phyloP scores from a whole-genome alignment of 768 basidiomycete genomes.

The Kwoniella shandongensis region DNA sequence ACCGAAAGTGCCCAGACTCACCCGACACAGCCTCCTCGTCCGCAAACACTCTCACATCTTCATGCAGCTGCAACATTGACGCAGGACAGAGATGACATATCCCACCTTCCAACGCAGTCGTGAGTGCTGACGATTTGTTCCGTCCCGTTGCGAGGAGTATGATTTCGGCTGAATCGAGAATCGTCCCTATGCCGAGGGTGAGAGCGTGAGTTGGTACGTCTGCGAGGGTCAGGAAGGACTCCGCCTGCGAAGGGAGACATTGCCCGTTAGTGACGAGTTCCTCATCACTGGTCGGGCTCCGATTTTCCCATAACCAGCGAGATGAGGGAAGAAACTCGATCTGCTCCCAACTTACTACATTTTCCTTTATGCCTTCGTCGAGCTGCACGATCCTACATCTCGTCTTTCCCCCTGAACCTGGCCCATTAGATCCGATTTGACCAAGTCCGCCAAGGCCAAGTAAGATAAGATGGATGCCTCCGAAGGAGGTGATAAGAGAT shows the following conservation, averaged over 20 bases:
- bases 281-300: too few relatives aligned
- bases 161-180: constrained; percentile 76
- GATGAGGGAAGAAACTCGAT: neutral
- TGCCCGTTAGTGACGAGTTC: too few relatives aligned
- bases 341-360: constrained; percentile 58
- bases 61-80: constrained; percentile 18
- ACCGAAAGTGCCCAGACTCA: constrained; percentile 8
- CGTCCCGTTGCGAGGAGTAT: constrained; percentile 80
- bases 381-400: constrained; percentile 77
- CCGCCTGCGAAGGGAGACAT: too few relatives aligned
- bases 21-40: constrained; percentile 12
- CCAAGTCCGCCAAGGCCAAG: constrained; percentile 89
- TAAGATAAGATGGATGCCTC: constrained; percentile 85
- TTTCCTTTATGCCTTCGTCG: constrained; percentile 83
- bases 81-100: constrained; percentile 67
- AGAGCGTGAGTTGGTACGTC: constrained; percentile 68
- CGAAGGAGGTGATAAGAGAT: constrained; percentile 67
- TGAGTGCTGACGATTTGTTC: constrained; percentile 77
- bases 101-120: constrained; percentile 83
- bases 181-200: constrained; percentile 82
- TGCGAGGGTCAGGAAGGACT: constrained; percentile 75
- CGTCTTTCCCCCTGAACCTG: constrained; percentile 56
- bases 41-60: constrained; percentile 6
- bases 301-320: too few relatives aligned
- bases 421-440: constrained; percentile 89